Evolutionary conservation across 2,329 filamentous ascomycete genomes (phyloP).

Genomic region (Nothophaeocryptopus gaeumannii): DNA sequence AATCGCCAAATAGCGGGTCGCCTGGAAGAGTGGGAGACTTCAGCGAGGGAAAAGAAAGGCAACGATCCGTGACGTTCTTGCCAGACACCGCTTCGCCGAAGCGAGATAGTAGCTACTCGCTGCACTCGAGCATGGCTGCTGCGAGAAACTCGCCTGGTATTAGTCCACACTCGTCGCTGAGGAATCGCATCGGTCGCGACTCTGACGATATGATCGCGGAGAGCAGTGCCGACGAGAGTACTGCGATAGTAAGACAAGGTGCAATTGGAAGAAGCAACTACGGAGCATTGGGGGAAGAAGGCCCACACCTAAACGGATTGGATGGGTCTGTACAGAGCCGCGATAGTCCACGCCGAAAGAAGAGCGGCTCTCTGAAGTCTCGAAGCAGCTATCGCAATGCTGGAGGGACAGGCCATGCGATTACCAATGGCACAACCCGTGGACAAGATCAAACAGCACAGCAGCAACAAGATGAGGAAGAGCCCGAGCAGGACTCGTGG

Average conservation of each 20-base stretch:
- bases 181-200: conserved; percentile 11
- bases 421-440: conserved; percentile 3
- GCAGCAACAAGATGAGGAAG: conserved; percentile 12
- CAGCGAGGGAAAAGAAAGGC: conserved; percentile 5
- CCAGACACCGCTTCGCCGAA: conserved; percentile 12
- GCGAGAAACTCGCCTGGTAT: conserved; percentile 7
- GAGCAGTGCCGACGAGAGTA: conserved; percentile 43
- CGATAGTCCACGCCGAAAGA: conserved; percentile 17
- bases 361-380: conserved; percentile 17
- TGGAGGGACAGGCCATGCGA: not conserved
- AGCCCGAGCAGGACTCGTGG: conserved; percentile 43
- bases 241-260: conserved; percentile 37
- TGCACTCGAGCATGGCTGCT: conserved; percentile 6
- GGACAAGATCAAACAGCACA: conserved; percentile 7
- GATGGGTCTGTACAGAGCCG: not conserved
- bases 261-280: conserved; percentile 16
- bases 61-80: conserved; percentile 15
- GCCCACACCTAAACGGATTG: too few relatives aligned
- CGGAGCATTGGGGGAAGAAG: conserved; percentile 19
- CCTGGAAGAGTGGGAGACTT: not conserved
- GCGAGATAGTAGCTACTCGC: conserved; percentile 4
- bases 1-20: not conserved
- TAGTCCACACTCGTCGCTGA: conserved; percentile 11
- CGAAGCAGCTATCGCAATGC: conserved; percentile 12
- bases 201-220: conserved; percentile 28